Percentiles rank a stretch among this genome's conserved stretches.
phyloP scores from a whole-genome alignment of 1,284 basidiomycete genomes.

The Cutaneotrichosporon cyanovorans region DNA sequence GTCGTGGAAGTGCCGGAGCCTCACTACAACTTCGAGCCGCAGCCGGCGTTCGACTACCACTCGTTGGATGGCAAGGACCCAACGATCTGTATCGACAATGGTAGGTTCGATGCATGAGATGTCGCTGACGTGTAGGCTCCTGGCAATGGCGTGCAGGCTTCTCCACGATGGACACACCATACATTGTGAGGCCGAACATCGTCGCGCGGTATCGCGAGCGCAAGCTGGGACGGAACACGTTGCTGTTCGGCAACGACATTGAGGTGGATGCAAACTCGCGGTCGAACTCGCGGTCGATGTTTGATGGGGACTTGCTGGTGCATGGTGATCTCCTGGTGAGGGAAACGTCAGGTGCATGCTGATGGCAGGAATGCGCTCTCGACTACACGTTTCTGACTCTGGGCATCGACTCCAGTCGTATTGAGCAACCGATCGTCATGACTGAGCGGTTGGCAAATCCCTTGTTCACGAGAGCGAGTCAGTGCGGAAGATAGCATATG shows the following conservation, averaged over 20 bases:
- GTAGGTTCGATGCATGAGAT: slow-evolving; percentile 24
- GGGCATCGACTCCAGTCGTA: slow-evolving; percentile 67
- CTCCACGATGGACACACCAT: slow-evolving; percentile 46
- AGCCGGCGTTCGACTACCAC: slow-evolving; percentile 29
- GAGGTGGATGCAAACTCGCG: slow-evolving; percentile 75
- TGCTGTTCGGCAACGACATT: slow-evolving; percentile 76
- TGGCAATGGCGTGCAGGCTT: slow-evolving; percentile 87
- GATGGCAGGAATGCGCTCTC: slow-evolving; percentile 73
- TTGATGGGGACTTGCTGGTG: slow-evolving; percentile 82
- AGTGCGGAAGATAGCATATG: slow-evolving; percentile 37
- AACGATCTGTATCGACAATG: slow-evolving; percentile 82
- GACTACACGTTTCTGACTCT: slow-evolving; percentile 87
- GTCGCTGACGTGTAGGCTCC: slow-evolving; percentile 50
- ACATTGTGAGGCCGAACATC: slow-evolving; percentile 61
- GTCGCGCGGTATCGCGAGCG: slow-evolving; percentile 82
- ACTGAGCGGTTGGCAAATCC: slow-evolving; percentile 86
- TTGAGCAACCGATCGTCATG: slow-evolving; percentile 89
- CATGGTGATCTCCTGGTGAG: slow-evolving; percentile 86
- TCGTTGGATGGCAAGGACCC: slow-evolving; percentile 27
- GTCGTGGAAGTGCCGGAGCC: slow-evolving; percentile 31
- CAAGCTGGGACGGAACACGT: slow-evolving; percentile 65
- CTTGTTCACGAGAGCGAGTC: slow-evolving; percentile 75
- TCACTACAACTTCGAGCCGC: slow-evolving; percentile 19
- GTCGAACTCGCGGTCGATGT: slow-evolving; percentile 68
- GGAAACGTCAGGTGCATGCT: slow-evolving; percentile 9